Percentiles rank a stretch among this genome's conserved stretches.
phyloP scores from a whole-genome alignment of 1,284 basidiomycete genomes.

The Gastroboletus turbinatus region DNA sequence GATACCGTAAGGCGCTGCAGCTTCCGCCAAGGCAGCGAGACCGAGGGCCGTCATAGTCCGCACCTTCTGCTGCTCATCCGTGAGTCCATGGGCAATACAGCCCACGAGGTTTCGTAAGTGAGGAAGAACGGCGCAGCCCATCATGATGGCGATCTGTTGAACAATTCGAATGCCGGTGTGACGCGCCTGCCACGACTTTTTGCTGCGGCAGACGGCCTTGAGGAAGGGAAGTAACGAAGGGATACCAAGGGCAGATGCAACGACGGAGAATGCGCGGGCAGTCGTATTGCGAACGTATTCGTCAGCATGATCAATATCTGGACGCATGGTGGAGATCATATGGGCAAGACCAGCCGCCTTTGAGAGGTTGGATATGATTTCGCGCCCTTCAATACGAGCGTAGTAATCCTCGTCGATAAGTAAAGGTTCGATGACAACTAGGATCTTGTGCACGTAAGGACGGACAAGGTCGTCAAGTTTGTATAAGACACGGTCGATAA shows the following conservation, averaged over 20 bases:
- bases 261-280: constrained; percentile 97
- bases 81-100: constrained; percentile 92
- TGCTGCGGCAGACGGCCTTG: constrained; percentile 96
- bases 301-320: constrained; percentile 99
- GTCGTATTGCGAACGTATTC: constrained; percentile 99
- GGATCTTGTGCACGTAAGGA: constrained; percentile 98
- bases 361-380: constrained; percentile 98
- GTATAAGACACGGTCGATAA: constrained; percentile 98
- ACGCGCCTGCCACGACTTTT: constrained; percentile 99
- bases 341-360: constrained; percentile 99
- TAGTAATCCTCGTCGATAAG: constrained; percentile 99
- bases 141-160: constrained; percentile 99
- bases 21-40: constrained; percentile 95
- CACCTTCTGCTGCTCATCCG: constrained; percentile 99
- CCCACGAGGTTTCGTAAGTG: constrained; percentile 96
- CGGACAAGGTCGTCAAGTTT: constrained; percentile 99
- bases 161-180: constrained; percentile 99
- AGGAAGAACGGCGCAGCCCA: constrained; percentile 98
- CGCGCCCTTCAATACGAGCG: constrained; percentile 97
- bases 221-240: constrained; percentile 97
- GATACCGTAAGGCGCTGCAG: constrained; percentile 98
- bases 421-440: constrained; percentile 98
- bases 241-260: constrained; percentile 97
- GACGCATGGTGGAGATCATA: constrained; percentile 99
- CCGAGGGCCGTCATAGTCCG: constrained; percentile 98